These are phyloP conservation scores for Aureobasidium sp. DNA, from an alignment of 2,329 filamentous ascomycete species.

Conservation along the genomic window DNA sequence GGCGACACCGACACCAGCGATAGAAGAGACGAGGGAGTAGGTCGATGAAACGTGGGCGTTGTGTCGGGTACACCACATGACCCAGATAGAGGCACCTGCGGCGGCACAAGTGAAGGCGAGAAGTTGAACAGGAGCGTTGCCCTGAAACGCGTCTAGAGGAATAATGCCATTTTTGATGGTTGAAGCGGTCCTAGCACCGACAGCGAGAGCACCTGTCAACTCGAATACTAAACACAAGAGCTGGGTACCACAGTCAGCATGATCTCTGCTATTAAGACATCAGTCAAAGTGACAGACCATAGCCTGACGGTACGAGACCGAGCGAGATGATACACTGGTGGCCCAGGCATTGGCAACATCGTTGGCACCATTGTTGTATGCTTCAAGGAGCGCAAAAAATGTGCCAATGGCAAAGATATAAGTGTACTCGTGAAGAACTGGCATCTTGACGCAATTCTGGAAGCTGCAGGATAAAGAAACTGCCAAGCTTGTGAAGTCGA, in stretches of 20 bases:
- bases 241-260: too few species aligned
- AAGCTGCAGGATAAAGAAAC: not conserved
- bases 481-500: not conserved
- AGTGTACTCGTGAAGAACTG: conserved; percentile 47
- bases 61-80: conserved; percentile 50
- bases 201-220: conserved; percentile 46
- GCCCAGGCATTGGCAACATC: conserved; percentile 53
- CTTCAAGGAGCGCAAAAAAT: conserved; percentile 59
- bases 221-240: conserved; percentile 38
- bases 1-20: conserved; percentile 55
- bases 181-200: conserved; percentile 47
- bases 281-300: conserved; percentile 28
- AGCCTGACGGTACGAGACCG: conserved; percentile 46
- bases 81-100: conserved; percentile 46
- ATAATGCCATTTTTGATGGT: conserved; percentile 46
- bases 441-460: conserved; percentile 16
- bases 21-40: conserved; percentile 53
- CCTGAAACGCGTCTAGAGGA: conserved; percentile 40
- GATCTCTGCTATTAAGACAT: too few species aligned
- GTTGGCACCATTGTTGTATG: conserved; percentile 58
- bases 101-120: conserved; percentile 41
- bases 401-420: conserved; percentile 59
- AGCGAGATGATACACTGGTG: conserved; percentile 45
- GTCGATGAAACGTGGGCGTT: conserved; percentile 57
- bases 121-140: conserved; percentile 38